A percentile compares a stretch with the other conserved stretches of the same genome.
phyloP scores from a whole-genome alignment of 2,329 filamentous ascomycete species.

The Neofusicoccum umdonicola region DNA sequence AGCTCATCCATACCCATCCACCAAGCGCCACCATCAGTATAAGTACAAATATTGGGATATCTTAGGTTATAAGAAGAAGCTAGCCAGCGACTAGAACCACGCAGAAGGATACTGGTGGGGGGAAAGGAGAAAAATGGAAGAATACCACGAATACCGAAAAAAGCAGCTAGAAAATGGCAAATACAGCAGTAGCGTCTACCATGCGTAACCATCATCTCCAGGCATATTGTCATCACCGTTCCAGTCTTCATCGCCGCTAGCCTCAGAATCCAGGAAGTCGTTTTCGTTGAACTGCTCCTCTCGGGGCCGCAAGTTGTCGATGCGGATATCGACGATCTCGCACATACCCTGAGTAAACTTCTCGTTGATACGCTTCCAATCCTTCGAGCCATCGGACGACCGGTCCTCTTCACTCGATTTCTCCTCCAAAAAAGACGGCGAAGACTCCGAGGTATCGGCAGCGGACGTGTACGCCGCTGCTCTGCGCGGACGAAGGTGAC shows the following conservation, averaged over 20 bases:
- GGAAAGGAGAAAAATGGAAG: too few relatives aligned
- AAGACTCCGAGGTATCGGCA: neutral
- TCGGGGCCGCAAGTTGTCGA: constrained; percentile 72
- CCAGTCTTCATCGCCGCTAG: constrained; percentile 58
- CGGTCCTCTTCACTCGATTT: neutral
- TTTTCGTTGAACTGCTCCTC: constrained; percentile 68
- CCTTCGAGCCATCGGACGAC: neutral
- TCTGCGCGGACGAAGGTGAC: constrained; percentile 5
- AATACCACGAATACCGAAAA: too few relatives aligned
- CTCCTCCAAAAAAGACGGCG: neutral
- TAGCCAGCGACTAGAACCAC: too few relatives aligned
- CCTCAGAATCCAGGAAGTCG: constrained; percentile 66
- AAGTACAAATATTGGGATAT: too few relatives aligned
- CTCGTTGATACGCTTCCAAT: constrained; percentile 19
- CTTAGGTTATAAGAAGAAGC: too few relatives aligned
- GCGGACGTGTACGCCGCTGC: neutral
- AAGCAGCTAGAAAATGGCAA: too few relatives aligned
- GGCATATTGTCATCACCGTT: constrained; percentile 54
- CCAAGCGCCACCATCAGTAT: too few relatives aligned
- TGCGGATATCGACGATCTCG: constrained; percentile 65
- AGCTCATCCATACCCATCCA: too few relatives aligned
- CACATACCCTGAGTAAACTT: constrained; percentile 65
- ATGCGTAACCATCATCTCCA: constrained; percentile 40
- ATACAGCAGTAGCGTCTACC: constrained; percentile 22
- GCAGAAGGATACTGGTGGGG: too few relatives aligned